phyloP scores from a whole-genome alignment of 345 rosid species.

The Salix purpurea region DNA sequence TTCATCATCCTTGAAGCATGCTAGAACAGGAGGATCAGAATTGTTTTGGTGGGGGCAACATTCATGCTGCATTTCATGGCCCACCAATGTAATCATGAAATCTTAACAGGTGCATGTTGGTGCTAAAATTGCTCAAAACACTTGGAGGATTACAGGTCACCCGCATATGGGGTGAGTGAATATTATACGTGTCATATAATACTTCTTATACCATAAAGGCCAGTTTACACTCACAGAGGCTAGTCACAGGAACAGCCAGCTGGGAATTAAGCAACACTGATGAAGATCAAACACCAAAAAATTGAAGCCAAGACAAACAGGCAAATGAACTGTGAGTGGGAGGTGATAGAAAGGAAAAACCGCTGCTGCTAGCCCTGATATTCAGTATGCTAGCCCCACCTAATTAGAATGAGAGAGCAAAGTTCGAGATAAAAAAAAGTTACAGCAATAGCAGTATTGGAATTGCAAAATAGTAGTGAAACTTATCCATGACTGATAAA shows the following conservation, averaged over 20 bases:
- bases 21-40: background rate
- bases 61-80: background rate
- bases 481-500: background rate
- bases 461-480: background rate
- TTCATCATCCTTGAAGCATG: background rate
- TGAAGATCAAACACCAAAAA: background rate
- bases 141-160: background rate
- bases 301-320: background rate
- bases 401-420: background rate
- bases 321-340: background rate
- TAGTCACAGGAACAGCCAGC: background rate
- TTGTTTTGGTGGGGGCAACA: background rate
- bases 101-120: background rate
- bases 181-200: background rate
- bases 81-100: background rate
- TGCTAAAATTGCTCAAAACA: background rate
- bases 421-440: background rate
- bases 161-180: background rate
- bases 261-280: background rate
- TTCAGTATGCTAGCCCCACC: background rate
- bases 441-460: background rate
- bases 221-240: background rate
- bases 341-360: background rate
- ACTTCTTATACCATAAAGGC: background rate
- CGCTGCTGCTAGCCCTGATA: background rate